Evolutionary conservation across 495 filamentous ascomycete genomes (phyloP).

Genomic region (Neurospora cerealis): DNA sequence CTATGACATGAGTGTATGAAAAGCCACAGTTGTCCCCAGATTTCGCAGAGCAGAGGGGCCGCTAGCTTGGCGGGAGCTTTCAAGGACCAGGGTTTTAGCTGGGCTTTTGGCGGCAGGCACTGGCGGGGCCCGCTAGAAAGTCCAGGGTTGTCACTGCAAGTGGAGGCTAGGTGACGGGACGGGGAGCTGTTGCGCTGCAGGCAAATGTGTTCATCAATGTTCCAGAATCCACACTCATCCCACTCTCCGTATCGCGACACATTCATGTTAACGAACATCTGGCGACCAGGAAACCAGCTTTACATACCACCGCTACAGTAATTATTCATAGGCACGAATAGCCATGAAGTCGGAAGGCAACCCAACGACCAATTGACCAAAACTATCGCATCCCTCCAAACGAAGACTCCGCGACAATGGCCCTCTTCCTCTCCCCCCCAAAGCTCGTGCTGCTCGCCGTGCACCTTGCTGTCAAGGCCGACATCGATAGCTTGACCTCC

Average conservation of each 20-base stretch:
- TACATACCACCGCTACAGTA: not conserved
- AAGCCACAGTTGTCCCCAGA: not conserved
- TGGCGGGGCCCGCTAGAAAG: not conserved
- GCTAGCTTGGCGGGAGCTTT: not conserved
- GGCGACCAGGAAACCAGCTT: not conserved
- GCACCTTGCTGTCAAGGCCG: constrained; percentile 43
- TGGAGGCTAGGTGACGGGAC: not conserved
- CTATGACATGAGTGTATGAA: not conserved
- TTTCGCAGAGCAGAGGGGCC: not conserved
- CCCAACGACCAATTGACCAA: not conserved
- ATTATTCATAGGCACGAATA: not conserved
- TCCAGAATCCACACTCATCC: not conserved
- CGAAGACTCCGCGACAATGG: constrained; percentile 21
- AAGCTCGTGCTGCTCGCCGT: constrained; percentile 55
- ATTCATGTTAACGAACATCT: not conserved
- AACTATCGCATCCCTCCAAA: not conserved
- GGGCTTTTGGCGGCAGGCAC: not conserved
- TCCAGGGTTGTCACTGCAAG: not conserved
- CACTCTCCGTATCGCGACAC: not conserved
- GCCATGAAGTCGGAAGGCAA: not conserved
- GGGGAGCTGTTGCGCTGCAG: not conserved
- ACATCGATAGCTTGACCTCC: constrained; percentile 51
- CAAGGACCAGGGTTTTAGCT: not conserved
- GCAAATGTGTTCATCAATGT: not conserved
- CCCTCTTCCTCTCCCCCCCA: constrained; percentile 41